phyloP scores from a whole-genome alignment of 139 green algal genomes.

The Chlorella ohadii region DNA sequence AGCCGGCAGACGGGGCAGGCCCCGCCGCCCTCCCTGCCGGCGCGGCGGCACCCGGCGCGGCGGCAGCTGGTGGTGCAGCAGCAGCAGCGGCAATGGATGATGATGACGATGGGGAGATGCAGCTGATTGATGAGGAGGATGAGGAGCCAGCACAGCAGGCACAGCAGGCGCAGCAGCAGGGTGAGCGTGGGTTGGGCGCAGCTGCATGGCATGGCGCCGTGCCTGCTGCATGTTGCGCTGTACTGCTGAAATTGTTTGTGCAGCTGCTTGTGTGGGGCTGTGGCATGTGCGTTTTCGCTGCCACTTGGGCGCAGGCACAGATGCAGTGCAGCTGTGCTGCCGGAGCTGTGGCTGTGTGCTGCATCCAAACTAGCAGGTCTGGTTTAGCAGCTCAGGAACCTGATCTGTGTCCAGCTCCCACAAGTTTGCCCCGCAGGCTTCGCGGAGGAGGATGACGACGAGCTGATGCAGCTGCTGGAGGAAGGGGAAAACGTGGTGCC shows the following conservation, averaged over 20 bases:
- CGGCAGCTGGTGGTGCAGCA: not conserved
- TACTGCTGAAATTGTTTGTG: no score
- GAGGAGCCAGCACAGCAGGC: not conserved
- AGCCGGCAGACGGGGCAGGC: not conserved
- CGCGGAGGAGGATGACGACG: not conserved
- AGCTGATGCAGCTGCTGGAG: not conserved
- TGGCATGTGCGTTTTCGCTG: no score
- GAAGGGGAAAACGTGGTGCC: not conserved
- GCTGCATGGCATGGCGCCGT: no score
- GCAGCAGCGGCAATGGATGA: not conserved
- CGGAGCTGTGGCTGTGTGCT: no score
- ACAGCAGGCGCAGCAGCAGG: not conserved
- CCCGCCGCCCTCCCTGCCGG: not conserved
- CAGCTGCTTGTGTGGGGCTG: no score
- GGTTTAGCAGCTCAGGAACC: no score
- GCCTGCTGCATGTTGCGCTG: no score
- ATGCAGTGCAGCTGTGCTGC: no score
- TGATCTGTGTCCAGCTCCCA: no score
- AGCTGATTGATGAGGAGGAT: not conserved
- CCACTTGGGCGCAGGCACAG: no score
- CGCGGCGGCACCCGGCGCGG: not conserved
- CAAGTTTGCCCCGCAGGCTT: no score
- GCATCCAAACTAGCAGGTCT: no score
- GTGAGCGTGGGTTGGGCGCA: not conserved
- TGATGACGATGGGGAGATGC: constrained; percentile 8